A percentile compares a stretch with the other conserved stretches of the same genome.
These are phyloP conservation scores for Cryptosporidium felis DNA, from an alignment of 169 alveolate species.

Conservation along the genomic window DNA sequence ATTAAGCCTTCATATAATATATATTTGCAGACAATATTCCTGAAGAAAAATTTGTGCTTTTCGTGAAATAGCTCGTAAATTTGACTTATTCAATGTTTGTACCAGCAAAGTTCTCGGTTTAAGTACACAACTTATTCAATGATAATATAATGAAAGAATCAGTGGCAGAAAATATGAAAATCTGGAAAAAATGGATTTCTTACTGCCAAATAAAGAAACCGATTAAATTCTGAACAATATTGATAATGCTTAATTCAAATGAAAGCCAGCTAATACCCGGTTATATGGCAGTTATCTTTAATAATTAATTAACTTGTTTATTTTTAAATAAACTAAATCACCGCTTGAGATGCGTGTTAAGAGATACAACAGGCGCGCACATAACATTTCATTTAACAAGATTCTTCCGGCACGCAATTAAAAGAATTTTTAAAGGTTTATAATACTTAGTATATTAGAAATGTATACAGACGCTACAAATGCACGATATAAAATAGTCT, in stretches of 20 bases:
- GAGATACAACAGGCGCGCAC: constrained; percentile 65
- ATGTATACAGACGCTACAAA: no score
- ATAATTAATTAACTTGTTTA: neutral
- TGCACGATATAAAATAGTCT: no score
- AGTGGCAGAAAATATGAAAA: neutral
- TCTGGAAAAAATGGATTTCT: neutral
- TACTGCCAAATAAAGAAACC: constrained; percentile 5
- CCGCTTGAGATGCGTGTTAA: constrained; percentile 69
- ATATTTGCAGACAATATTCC: neutral
- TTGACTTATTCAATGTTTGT: constrained; percentile 7
- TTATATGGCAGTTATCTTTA: constrained; percentile 19
- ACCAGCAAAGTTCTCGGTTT: neutral
- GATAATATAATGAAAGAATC: neutral
- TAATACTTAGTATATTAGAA: no score
- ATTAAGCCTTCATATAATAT: neutral
- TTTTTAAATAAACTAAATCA: neutral
- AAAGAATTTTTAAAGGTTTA: no score
- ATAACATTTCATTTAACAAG: neutral
- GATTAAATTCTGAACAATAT: neutral
- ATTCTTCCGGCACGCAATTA: no score
- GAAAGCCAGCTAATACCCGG: constrained; percentile 29
- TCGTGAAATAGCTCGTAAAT: neutral
- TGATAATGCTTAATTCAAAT: neutral
- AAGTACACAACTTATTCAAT: neutral
- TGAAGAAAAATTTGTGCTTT: neutral